Conservation (phyloP, 2,329 filamentous ascomycete genomes). For the Periconia sp. region DNA sequence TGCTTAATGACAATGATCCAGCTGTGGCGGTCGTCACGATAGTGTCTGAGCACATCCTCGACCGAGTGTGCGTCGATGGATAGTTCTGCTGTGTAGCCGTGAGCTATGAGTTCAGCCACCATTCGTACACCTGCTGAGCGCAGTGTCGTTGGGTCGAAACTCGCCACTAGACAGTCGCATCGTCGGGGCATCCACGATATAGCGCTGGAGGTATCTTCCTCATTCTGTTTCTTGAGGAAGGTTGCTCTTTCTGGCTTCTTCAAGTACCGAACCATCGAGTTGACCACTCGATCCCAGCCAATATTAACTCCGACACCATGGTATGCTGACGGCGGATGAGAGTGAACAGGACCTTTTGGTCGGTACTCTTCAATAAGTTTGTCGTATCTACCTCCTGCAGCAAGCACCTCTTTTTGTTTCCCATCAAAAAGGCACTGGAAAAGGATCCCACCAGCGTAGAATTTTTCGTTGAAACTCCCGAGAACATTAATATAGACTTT, state of each 20-base stretch:
- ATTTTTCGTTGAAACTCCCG: constrained; percentile 86
- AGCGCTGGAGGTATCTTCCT: constrained; percentile 54
- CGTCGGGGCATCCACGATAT: constrained; percentile 48
- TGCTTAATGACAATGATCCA: constrained; percentile 92
- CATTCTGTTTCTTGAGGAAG: constrained; percentile 70
- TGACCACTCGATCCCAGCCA: constrained; percentile 79
- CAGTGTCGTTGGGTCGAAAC: constrained; percentile 77
- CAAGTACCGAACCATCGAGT: constrained; percentile 58
- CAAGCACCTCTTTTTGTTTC: constrained; percentile 80
- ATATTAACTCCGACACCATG: constrained; percentile 93
- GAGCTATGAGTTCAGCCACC: constrained; percentile 75
- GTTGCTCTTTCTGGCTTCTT: constrained; percentile 48
- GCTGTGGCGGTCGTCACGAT: constrained; percentile 75
- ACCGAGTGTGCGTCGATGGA: constrained; percentile 76
- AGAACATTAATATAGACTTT: constrained; percentile 85
- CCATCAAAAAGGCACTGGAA: constrained; percentile 90
- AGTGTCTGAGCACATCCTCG: constrained; percentile 76
- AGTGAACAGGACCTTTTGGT: constrained; percentile 64
- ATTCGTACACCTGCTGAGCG: constrained; percentile 76
- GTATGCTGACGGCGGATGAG: constrained; percentile 47
- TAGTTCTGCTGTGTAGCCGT: constrained; percentile 85
- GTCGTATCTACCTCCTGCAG: constrained; percentile 92
- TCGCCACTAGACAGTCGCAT: constrained; percentile 88
- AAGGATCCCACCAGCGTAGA: constrained; percentile 77
- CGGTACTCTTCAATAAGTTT: constrained; percentile 81